phyloP scores from a whole-genome alignment of 2,329 filamentous ascomycete species.

The Fusarium subtropicale region DNA sequence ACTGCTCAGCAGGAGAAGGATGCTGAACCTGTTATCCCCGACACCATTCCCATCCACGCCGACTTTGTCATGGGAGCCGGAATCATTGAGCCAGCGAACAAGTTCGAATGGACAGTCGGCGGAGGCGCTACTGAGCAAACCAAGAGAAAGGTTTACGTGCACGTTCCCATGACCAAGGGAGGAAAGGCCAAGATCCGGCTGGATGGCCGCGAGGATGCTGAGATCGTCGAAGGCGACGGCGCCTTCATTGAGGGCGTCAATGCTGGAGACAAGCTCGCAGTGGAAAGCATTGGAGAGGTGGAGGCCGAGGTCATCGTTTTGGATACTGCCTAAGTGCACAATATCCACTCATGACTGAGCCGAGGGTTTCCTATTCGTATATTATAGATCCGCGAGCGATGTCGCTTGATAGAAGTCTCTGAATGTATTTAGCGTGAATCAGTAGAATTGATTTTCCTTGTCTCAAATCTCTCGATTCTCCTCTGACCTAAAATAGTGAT shows the following conservation, averaged over 20 bases:
- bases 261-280: constrained; percentile 70
- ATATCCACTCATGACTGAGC: not conserved
- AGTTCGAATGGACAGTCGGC: constrained; percentile 79
- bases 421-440: constrained; percentile 29
- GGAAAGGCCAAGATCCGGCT: constrained; percentile 78
- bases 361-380: constrained; percentile 3
- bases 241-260: constrained; percentile 77
- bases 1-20: constrained; percentile 71
- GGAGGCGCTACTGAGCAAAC: constrained; percentile 62
- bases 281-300: constrained; percentile 75
- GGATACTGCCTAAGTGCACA: constrained; percentile 65
- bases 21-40: constrained; percentile 69
- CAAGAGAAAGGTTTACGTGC: constrained; percentile 81
- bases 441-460: constrained; percentile 10
- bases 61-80: constrained; percentile 86
- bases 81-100: constrained; percentile 73
- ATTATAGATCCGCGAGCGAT: constrained; percentile 1
- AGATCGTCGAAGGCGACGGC: constrained; percentile 81
- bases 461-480: not conserved
- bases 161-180: constrained; percentile 82
- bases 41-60: constrained; percentile 85
- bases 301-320: constrained; percentile 78
- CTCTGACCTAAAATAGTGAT: not conserved
- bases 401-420: not conserved
- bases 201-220: constrained; percentile 72